Conservation (phyloP, 2,329 filamentous ascomycete genomes). For the Kalmusia sp. region DNA sequence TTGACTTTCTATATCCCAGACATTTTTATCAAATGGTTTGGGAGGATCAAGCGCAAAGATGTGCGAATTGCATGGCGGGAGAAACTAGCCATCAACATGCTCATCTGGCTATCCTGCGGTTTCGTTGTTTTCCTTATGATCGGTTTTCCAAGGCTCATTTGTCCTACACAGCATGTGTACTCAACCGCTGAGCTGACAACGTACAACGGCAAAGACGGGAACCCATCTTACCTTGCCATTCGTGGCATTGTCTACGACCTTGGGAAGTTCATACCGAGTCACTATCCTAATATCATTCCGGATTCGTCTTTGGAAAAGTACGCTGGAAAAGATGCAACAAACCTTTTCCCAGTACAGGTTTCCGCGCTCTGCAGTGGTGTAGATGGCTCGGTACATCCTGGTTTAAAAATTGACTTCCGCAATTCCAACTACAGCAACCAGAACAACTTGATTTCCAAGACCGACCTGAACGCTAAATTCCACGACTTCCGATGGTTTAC, state of each 20-base stretch:
- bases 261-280: slow-evolving; percentile 71
- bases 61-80: slow-evolving; percentile 94
- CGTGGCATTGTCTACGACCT: slow-evolving; percentile 91
- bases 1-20: slow-evolving; percentile 91
- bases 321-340: slow-evolving; percentile 84
- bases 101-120: slow-evolving; percentile 89
- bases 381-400: slow-evolving; percentile 69
- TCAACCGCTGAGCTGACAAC: slow-evolving; percentile 76
- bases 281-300: slow-evolving; percentile 76
- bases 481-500: slow-evolving; percentile 91
- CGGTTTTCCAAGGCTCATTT: slow-evolving; percentile 84
- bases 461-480: slow-evolving; percentile 78
- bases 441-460: slow-evolving; percentile 67
- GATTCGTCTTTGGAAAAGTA: slow-evolving; percentile 75
- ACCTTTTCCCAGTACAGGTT: slow-evolving; percentile 92
- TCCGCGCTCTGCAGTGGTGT: slow-evolving; percentile 86
- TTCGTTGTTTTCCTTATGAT: slow-evolving; percentile 88
- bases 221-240: slow-evolving; percentile 76
- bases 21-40: slow-evolving; percentile 76
- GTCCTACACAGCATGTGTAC: slow-evolving; percentile 88
- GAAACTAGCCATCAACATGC: slow-evolving; percentile 95
- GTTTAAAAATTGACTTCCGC: slow-evolving; percentile 85
- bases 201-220: slow-evolving; percentile 74
- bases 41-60: slow-evolving; percentile 90
- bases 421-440: slow-evolving; percentile 76